A percentile compares a stretch with the other conserved stretches of the same genome.
Conservation (phyloP, 2,329 filamentous ascomycete genomes). For the Pseudopithomyces chartarum region DNA sequence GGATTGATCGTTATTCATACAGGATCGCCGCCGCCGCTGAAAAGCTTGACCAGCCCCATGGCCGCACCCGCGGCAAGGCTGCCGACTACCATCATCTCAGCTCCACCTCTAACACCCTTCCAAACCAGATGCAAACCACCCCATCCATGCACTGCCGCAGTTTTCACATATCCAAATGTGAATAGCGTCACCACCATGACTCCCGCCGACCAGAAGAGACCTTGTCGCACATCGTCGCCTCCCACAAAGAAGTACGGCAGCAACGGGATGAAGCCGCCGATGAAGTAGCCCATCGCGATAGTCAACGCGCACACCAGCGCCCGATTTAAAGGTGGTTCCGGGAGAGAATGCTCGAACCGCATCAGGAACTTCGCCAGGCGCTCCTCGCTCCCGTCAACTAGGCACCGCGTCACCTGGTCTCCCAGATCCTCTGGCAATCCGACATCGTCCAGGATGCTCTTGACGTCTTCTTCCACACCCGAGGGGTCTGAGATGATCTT, state of each 20-base stretch:
- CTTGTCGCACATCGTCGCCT: slow-evolving; percentile 45
- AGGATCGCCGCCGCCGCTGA: not conserved
- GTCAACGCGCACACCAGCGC: slow-evolving; percentile 54
- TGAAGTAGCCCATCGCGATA: slow-evolving; percentile 46
- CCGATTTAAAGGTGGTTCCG: slow-evolving; percentile 47
- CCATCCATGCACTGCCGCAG: slow-evolving; percentile 16
- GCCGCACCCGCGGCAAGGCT: not conserved
- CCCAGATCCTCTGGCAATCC: slow-evolving; percentile 52
- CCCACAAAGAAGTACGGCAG: slow-evolving; percentile 55
- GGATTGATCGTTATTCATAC: not conserved
- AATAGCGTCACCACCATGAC: slow-evolving; percentile 57
- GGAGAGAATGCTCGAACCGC: slow-evolving; percentile 60
- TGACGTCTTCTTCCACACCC: slow-evolving; percentile 52
- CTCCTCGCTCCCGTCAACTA: slow-evolving; percentile 53
- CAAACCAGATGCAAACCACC: not conserved
- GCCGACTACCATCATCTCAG: not conserved
- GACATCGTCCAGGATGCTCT: slow-evolving; percentile 57
- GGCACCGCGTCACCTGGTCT: slow-evolving; percentile 55
- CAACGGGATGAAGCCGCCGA: slow-evolving; percentile 52
- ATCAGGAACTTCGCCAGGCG: slow-evolving; percentile 64
- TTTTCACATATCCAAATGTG: slow-evolving; percentile 58
- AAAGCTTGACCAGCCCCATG: not conserved
- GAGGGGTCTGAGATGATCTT: slow-evolving; percentile 53
- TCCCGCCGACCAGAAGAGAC: slow-evolving; percentile 57
- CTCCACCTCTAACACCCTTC: not conserved